Evolutionary conservation across 257 asterid species (phyloP), one percentile per base, ranked within the genome.

Genomic region (Fraxinus americana): DNA sequence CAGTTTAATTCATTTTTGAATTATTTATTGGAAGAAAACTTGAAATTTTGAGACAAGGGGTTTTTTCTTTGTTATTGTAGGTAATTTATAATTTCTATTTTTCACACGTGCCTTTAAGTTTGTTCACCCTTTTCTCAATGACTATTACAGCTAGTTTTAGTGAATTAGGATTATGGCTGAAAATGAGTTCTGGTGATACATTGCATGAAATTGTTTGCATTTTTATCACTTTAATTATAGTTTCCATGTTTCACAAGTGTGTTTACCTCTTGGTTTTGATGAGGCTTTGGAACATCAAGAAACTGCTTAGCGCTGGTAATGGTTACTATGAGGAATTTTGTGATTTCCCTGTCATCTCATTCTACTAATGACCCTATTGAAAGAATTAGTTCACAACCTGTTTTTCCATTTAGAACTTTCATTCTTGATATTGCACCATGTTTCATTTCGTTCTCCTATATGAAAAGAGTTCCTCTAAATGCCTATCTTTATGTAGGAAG

Each of bases 1-100:
- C 1, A 1, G 41, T 36, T 35, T 35, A 35, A 35, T 5, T 35
- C 7, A 35, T 35, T 35, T 35, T 35, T 36, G 9, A 1, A 36
- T 7, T 36, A 36, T 7, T 36, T 36, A 5, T 36, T 1, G 10
- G 10, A 9, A 36, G 41, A 6, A 36, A 7, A 36, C 41, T 6
- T 36, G 7, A 36, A 36, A 36, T 36, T 36, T 36, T 36, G 10
- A 3, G 36, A 34, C 36, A 34, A 30, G 32, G 32, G 32, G 2
- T 1, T 30, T 30, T 30, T 30, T 30, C 2, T 30, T 30, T 30
- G 32, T 30, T 30, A 30, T 1, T 30, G 81, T 83, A 93, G 98
- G 97, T 91, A 70, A 90, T 93, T 80, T 91, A 89, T 80, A 91
- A 90, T 48, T 30, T 30, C 32, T 30, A 30, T 27, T 4, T 52